A percentile compares a stretch with the other conserved stretches of the same genome.
Conservation (phyloP, 352 stramenopile genomes). For the Phytopythium boreale region DNA sequence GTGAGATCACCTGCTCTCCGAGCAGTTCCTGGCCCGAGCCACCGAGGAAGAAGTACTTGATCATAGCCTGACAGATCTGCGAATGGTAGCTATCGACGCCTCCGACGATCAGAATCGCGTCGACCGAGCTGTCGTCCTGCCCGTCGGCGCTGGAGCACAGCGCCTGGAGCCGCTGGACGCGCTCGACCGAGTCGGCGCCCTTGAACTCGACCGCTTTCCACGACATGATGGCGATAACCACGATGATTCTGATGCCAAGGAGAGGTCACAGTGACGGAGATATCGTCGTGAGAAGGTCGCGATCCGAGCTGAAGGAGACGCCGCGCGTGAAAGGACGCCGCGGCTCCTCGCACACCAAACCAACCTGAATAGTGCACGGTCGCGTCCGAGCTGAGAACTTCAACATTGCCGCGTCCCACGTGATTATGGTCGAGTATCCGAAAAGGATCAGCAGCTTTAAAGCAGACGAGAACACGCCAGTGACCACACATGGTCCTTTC, state of each 20-base stretch:
- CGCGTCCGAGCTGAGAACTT: background rate
- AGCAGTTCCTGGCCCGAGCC: conserved; percentile 69
- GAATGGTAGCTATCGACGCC: conserved; percentile 72
- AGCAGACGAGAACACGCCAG: too few species aligned
- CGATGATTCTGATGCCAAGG: background rate
- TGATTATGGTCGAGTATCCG: background rate
- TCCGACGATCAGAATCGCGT: conserved; percentile 64
- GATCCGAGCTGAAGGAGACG: background rate
- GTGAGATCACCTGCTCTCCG: conserved; percentile 67
- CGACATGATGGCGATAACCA: conserved; percentile 22
- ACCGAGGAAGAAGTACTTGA: conserved; percentile 80
- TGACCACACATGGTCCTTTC: background rate
- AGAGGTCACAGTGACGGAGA: background rate
- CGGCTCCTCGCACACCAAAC: background rate
- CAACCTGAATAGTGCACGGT: background rate
- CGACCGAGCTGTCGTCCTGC: conserved; percentile 13
- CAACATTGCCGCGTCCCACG: background rate
- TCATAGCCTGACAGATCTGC: conserved; percentile 46
- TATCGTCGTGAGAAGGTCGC: background rate
- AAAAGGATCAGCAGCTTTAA: background rate
- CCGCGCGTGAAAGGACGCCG: background rate
- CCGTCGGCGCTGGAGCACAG: conserved; percentile 28
- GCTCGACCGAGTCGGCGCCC: conserved; percentile 51
- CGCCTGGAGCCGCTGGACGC: conserved; percentile 45
- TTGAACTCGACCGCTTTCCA: conserved; percentile 57